These are phyloP conservation scores for Neospermospora avenae DNA, from an alignment of 2,329 filamentous ascomycete species.

Conservation along the genomic window DNA sequence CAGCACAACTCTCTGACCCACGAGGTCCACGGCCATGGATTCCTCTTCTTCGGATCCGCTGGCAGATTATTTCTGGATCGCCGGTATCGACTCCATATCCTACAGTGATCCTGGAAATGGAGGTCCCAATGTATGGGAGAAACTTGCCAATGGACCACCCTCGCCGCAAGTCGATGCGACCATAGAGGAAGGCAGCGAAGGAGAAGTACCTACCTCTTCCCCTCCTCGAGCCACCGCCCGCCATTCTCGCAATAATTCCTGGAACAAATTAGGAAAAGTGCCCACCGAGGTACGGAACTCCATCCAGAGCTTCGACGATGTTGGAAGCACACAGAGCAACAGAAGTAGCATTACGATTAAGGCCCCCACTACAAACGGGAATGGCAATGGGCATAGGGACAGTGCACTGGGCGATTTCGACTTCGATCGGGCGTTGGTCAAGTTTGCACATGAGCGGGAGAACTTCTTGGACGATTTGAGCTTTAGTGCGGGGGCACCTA, in stretches of 20 bases:
- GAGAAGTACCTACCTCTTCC: conserved; percentile 46
- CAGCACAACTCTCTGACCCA: conserved; percentile 5
- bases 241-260: conserved; percentile 60
- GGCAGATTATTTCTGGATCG: conserved; percentile 75
- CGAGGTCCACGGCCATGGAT: conserved; percentile 32
- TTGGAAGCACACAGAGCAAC: conserved; percentile 52
- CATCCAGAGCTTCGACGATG: conserved; percentile 55
- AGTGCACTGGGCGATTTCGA: conserved; percentile 65
- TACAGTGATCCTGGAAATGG: conserved; percentile 53
- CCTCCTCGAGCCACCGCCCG: conserved; percentile 41
- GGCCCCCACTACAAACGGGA: conserved; percentile 36
- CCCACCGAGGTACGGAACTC: conserved; percentile 50
- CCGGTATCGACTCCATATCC: conserved; percentile 64
- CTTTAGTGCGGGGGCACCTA: conserved; percentile 73
- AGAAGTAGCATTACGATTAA: conserved; percentile 64
- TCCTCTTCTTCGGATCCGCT: conserved; percentile 55
- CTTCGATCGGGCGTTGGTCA: conserved; percentile 88
- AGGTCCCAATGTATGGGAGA: conserved; percentile 33
- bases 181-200: conserved; percentile 55
- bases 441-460: conserved; percentile 94
- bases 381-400: conserved; percentile 17
- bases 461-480: conserved; percentile 89
- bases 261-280: conserved; percentile 54
- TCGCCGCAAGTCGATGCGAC: conserved; percentile 49
- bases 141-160: conserved; percentile 26